These are phyloP conservation scores for Salvia sclarea DNA, from an alignment of 305 asterid genomes.

Conservation along the genomic window DNA sequence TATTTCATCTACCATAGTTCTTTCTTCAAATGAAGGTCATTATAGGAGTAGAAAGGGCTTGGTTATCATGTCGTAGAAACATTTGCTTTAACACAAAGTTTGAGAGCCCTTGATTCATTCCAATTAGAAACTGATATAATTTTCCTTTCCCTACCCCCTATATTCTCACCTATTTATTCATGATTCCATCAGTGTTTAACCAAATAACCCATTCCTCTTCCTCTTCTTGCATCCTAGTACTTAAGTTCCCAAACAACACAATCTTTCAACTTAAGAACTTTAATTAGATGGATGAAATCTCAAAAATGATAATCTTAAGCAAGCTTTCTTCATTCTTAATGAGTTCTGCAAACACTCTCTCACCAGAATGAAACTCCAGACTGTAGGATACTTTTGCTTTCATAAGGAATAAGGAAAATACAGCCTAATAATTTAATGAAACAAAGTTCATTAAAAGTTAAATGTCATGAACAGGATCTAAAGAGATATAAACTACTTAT, in stretches of 20 bases:
- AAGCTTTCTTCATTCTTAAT: constrained; percentile 14
- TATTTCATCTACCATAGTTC: not conserved
- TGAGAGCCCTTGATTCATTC: not conserved
- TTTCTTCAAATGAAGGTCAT: constrained; percentile 13
- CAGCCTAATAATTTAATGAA: not conserved
- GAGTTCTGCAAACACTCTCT: constrained; percentile 14
- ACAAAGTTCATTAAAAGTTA: constrained; percentile 1
- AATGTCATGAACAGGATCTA: constrained; percentile 12
- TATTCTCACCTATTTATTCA: not conserved
- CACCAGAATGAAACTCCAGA: constrained; percentile 8
- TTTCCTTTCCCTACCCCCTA: not conserved
- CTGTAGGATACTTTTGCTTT: constrained; percentile 15
- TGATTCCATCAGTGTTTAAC: not conserved
- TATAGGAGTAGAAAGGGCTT: constrained; percentile 7
- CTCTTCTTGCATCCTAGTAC: not conserved
- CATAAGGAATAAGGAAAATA: not conserved
- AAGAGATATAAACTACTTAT: constrained; percentile 5
- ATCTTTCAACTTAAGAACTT: not conserved
- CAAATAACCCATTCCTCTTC: not conserved
- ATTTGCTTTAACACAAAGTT: too few species aligned
- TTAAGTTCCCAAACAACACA: not conserved
- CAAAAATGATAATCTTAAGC: not conserved
- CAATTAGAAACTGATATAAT: not conserved
- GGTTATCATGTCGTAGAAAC: not conserved
- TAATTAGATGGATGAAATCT: not conserved